These are phyloP conservation scores for Yamadazyma taylorii DNA, from an alignment of 1,139 yeast species.

Conservation along the genomic window DNA sequence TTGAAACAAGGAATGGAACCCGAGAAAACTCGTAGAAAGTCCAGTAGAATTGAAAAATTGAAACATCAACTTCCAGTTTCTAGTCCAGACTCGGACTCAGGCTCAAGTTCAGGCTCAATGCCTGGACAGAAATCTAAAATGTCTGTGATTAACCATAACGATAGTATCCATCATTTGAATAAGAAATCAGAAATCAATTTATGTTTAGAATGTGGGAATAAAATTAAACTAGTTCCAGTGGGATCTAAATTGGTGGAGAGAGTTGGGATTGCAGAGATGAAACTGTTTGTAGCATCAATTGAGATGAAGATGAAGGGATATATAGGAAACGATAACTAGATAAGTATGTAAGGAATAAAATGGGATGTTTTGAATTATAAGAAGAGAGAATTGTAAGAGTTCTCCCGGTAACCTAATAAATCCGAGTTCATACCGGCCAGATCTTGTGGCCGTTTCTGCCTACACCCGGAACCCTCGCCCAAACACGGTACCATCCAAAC, in stretches of 20 bases:
- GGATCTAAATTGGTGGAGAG: conserved; percentile 9
- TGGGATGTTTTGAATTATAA: too few species aligned
- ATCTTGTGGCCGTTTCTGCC: too few species aligned
- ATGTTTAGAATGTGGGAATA: conserved; percentile 23
- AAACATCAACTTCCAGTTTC: conserved; percentile 5
- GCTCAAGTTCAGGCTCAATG: too few species aligned
- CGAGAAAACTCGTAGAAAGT: conserved; percentile 3
- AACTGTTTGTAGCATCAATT: conserved; percentile 7
- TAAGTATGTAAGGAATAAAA: neutral
- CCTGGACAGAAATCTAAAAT: conserved; percentile 12
- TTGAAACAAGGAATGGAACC: conserved; percentile 4
- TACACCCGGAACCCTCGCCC: too few species aligned
- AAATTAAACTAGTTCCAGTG: conserved; percentile 8
- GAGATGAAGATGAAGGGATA: conserved; percentile 1
- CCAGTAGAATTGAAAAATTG: conserved; percentile 9
- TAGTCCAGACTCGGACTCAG: too few species aligned
- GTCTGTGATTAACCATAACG: conserved; percentile 13
- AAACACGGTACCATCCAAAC: too few species aligned
- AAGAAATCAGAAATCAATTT: conserved; percentile 19
- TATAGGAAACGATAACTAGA: too few species aligned
- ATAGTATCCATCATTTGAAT: conserved; percentile 22
- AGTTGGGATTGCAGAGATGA: conserved; percentile 12
- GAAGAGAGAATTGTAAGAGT: too few species aligned
- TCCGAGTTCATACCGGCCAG: too few species aligned
- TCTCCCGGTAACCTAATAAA: too few species aligned